A percentile compares a stretch with the other conserved stretches of the same genome.
phyloP scores from a whole-genome alignment of 116 monocot species.

The Cymodocea nodosa region DNA sequence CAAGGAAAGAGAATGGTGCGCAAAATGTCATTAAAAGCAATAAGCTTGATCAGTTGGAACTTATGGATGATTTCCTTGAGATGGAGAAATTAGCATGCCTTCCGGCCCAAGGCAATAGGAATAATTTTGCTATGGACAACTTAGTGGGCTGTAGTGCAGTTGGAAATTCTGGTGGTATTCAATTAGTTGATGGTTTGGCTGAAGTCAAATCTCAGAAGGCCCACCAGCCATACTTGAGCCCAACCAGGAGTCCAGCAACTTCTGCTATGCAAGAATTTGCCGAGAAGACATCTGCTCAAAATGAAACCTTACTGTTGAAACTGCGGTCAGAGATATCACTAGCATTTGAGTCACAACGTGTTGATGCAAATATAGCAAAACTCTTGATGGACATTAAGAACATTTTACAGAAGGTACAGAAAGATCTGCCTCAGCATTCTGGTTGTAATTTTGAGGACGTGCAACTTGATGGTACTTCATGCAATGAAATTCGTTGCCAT shows the following conservation, averaged over 20 bases:
- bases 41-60: constrained; percentile 23
- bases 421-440: constrained; percentile 16
- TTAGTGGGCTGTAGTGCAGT: constrained; percentile 1
- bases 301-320: constrained; percentile 12
- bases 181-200: not conserved
- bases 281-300: not conserved
- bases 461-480: no score
- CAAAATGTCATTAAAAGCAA: constrained; percentile 14
- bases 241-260: not conserved
- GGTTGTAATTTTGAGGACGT: no score
- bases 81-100: constrained; percentile 66
- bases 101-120: constrained; percentile 18
- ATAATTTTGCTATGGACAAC: constrained; percentile 8
- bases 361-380: constrained; percentile 10
- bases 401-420: constrained; percentile 17
- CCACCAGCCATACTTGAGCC: constrained; percentile 1
- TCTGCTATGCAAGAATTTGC: not conserved
- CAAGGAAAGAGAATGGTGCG: constrained; percentile 33
- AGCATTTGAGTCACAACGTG: constrained; percentile 14
- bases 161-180: constrained; percentile 2
- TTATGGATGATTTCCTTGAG: constrained; percentile 83
- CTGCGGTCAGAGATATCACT: constrained; percentile 22
- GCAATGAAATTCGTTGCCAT: no score
- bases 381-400: constrained; percentile 24
- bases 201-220: constrained; percentile 5